Evolutionary conservation across 2,329 filamentous ascomycete genomes (phyloP).

Genomic region (Penicillium sp.): DNA sequence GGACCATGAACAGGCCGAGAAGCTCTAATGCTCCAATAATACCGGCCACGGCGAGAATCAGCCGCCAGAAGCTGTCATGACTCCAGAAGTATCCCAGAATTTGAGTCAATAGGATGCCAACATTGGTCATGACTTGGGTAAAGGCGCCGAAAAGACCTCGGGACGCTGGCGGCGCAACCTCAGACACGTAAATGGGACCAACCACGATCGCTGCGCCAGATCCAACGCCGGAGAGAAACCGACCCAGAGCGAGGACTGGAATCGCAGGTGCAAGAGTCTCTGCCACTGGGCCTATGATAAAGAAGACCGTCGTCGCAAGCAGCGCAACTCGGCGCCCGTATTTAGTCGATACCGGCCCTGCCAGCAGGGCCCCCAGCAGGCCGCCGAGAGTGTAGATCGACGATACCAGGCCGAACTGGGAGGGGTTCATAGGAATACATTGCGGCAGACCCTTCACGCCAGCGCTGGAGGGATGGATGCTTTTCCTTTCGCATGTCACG

Average conservation of each 20-base stretch:
- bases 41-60: slow-evolving; percentile 75
- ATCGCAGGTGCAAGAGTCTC: slow-evolving; percentile 73
- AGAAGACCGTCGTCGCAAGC: slow-evolving; percentile 75
- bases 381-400: slow-evolving; percentile 92
- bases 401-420: slow-evolving; percentile 80
- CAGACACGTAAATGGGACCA: slow-evolving; percentile 91
- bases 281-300: slow-evolving; percentile 71
- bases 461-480: slow-evolving; percentile 40
- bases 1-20: slow-evolving; percentile 71
- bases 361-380: slow-evolving; percentile 75
- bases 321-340: slow-evolving; percentile 77
- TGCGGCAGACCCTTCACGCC: slow-evolving; percentile 50
- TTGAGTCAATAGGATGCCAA: slow-evolving; percentile 84
- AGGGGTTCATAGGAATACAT: slow-evolving; percentile 85
- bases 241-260: slow-evolving; percentile 68
- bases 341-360: slow-evolving; percentile 75
- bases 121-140: slow-evolving; percentile 91
- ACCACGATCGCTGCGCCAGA: slow-evolving; percentile 90
- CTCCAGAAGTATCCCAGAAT: slow-evolving; percentile 85
- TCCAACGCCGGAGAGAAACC: slow-evolving; percentile 78
- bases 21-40: slow-evolving; percentile 68
- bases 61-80: slow-evolving; percentile 75
- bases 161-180: slow-evolving; percentile 74
- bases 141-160: slow-evolving; percentile 77
- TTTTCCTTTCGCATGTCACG: slow-evolving; percentile 76